A percentile compares a stretch with the other conserved stretches of the same genome.
phyloP scores from a whole-genome alignment of 108 stramenopile genomes.

The Nannochloropsis granulata region DNA sequence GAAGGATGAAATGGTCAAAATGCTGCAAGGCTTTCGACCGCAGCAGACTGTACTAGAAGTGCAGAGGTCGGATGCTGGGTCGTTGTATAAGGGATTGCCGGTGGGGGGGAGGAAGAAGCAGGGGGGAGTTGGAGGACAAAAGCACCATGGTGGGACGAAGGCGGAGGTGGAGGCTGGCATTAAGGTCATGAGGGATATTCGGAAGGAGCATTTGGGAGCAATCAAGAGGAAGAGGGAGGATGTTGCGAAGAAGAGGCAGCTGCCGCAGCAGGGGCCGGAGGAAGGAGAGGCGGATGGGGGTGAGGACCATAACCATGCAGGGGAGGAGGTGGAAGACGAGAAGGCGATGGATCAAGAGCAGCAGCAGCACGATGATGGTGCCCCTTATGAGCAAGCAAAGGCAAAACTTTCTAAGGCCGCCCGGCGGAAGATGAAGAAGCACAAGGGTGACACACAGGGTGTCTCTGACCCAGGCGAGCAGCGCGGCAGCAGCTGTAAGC shows the following conservation, averaged over 20 bases:
- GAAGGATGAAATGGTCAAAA: neutral
- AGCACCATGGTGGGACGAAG: neutral
- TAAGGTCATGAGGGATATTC: neutral
- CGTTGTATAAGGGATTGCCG: neutral
- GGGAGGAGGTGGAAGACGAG: neutral
- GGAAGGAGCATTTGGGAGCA: neutral
- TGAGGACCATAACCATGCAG: neutral
- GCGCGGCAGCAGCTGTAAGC: neutral
- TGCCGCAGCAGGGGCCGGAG: neutral
- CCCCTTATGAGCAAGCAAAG: neutral
- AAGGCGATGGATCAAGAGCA: neutral
- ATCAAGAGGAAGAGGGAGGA: neutral
- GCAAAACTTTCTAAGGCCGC: neutral
- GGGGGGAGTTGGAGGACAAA: neutral
- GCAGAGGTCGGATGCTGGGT: constrained; percentile 48
- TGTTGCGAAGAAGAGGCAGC: neutral
- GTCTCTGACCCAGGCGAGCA: neutral
- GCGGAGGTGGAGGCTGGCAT: neutral
- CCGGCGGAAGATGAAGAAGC: neutral
- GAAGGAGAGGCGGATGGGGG: neutral
- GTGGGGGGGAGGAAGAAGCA: constrained; percentile 11
- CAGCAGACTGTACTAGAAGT: constrained; percentile 94
- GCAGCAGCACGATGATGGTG: neutral
- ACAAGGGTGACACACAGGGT: neutral
- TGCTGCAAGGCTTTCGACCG: constrained; percentile 57